phyloP scores from a whole-genome alignment of 1,139 yeast species.

The Meyerozyma elateridarum region DNA sequence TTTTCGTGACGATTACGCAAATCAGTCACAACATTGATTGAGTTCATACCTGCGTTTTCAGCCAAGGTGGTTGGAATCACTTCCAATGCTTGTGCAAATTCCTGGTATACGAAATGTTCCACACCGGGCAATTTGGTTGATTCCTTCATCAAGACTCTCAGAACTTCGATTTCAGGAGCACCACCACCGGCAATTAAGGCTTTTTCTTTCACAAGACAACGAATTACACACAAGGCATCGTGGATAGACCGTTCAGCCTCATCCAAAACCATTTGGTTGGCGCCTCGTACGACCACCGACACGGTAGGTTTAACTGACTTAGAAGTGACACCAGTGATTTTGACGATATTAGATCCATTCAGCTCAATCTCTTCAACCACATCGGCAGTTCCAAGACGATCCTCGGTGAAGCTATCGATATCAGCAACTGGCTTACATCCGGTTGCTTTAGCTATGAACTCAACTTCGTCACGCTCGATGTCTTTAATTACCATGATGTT shows the following conservation, averaged over 20 bases:
- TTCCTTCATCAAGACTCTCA: slow-evolving; percentile 75
- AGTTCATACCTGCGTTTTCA: slow-evolving; percentile 95
- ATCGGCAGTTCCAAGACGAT: slow-evolving; percentile 87
- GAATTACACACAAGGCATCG: slow-evolving; percentile 93
- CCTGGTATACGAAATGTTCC: slow-evolving; percentile 92
- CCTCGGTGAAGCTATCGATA: slow-evolving; percentile 86
- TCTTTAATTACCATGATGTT: slow-evolving; percentile 94
- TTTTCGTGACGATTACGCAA: slow-evolving; percentile 86
- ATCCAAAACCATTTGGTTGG: slow-evolving; percentile 82
- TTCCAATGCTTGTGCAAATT: slow-evolving; percentile 92
- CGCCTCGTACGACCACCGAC: slow-evolving; percentile 91
- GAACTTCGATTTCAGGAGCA: slow-evolving; percentile 94
- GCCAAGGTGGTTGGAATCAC: slow-evolving; percentile 96
- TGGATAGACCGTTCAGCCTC: slow-evolving; percentile 96
- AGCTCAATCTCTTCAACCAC: slow-evolving; percentile 88
- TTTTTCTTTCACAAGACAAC: slow-evolving; percentile 90
- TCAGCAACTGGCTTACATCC: slow-evolving; percentile 98
- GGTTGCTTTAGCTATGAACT: slow-evolving; percentile 82
- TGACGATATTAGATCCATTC: slow-evolving; percentile 88
- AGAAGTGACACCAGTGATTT: slow-evolving; percentile 72
- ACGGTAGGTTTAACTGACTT: slow-evolving; percentile 71
- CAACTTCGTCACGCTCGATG: slow-evolving; percentile 94
- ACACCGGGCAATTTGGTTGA: slow-evolving; percentile 79
- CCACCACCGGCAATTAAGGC: slow-evolving; percentile 99
- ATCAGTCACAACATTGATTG: slow-evolving; percentile 92